Evolutionary conservation across 2,329 filamentous ascomycete genomes (phyloP), one percentile per base, ranked within the genome.

Genomic region (Epichloe uncinata): DNA sequence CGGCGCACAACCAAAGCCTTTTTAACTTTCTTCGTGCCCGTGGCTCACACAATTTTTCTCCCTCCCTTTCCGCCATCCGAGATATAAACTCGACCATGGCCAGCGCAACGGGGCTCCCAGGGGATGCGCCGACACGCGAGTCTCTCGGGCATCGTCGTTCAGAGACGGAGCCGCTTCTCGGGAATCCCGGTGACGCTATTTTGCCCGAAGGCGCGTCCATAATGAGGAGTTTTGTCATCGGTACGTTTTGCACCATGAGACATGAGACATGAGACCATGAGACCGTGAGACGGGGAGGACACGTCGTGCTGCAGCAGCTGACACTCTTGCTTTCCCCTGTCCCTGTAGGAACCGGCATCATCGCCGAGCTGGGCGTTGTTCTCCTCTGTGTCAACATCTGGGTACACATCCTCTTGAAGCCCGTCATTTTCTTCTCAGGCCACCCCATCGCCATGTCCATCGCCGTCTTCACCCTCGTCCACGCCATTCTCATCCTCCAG

Each of bases 401-500:
- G 87, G 78, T 79, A 43, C 78, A 78, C 50, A 78, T 96, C 55
- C 79, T 95, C 62, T 77, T 80, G 41, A 73, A 82, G 50, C 66
- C 71, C 33, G 63, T 94, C 54, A 85, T 87, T 38, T 80, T 95
- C 58, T 95, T 97, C 75, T 89, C 87, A 16, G 81, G 84, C 8
- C 91, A 97, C 66, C 91, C 91, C 7, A 81, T 96, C 62, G 72
- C 82, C 52, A 73, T 78, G 68, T 74, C 71, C 11, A 56, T 84
- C 51, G 89, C 81, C 45, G 66, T 95, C 52, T 73, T 95, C 54
- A 73, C 87, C 51, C 73, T 93, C 59, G 77, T 85, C 16, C 84
- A 96, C 72, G 84, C 84, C 50, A 80, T 90, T 56, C 80, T 97
- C 48, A 71, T 93, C 57, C 77, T 97, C 36, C 93, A 98, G 66